Percentiles rank a stretch among this genome's conserved stretches.
phyloP scores from a whole-genome alignment of 2,329 filamentous ascomycete genomes.

The Fusarium longipes region DNA sequence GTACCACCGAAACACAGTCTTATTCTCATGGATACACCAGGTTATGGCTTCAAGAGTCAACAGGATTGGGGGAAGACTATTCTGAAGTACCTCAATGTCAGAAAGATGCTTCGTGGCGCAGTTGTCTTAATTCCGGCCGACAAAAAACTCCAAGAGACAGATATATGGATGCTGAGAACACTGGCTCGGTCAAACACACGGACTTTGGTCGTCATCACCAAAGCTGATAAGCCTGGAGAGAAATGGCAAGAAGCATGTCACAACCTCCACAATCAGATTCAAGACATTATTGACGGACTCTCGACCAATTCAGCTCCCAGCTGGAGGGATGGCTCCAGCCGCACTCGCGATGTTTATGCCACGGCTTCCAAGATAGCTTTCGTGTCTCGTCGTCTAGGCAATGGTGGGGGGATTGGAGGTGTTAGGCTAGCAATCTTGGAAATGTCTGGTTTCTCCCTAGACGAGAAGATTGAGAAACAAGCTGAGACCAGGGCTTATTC shows the following conservation, averaged over 20 bases:
- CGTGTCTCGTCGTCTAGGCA: conserved; percentile 46
- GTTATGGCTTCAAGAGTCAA: conserved; percentile 61
- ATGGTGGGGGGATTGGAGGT: conserved; percentile 55
- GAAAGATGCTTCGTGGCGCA: conserved; percentile 62
- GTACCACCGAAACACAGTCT: conserved; percentile 59
- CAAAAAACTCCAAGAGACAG: conserved; percentile 62
- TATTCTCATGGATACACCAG: conserved; percentile 63
- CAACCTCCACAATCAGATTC: conserved; percentile 45
- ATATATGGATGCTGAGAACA: conserved; percentile 60
- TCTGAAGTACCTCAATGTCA: conserved; percentile 60
- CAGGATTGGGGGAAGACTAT: conserved; percentile 65
- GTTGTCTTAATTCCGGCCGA: conserved; percentile 65
- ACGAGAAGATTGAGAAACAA: conserved; percentile 49
- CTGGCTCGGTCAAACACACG: conserved; percentile 58
- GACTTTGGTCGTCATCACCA: conserved; percentile 65
- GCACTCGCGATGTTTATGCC: conserved; percentile 49
- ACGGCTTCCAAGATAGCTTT: conserved; percentile 54
- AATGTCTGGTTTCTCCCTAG: conserved; percentile 53
- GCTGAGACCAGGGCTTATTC: conserved; percentile 52
- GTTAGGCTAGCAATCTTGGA: conserved; percentile 55
- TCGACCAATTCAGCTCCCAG: conserved; percentile 36
- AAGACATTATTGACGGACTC: conserved; percentile 43
- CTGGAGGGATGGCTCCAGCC: conserved; percentile 48
- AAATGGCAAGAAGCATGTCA: conserved; percentile 47
- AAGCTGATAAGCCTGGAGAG: conserved; percentile 62